Evolutionary conservation across 73 alveolate species (phyloP).

Genomic region (Urostyla sp.): DNA sequence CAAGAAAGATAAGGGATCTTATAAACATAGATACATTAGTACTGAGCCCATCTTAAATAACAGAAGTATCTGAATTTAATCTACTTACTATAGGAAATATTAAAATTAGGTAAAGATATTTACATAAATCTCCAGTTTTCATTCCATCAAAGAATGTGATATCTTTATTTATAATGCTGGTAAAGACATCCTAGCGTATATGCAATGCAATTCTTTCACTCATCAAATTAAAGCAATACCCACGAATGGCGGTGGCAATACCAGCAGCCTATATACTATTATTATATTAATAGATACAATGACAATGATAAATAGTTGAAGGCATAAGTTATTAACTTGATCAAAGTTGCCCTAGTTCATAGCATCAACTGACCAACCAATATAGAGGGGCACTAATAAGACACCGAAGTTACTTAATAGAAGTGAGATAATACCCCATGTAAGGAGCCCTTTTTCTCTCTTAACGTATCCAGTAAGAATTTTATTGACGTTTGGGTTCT

Average conservation of each 20-base stretch:
- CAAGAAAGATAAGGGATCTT: slow-evolving; percentile 30
- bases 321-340: not conserved
- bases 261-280: slow-evolving; percentile 11
- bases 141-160: slow-evolving; percentile 52
- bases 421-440: slow-evolving; percentile 15
- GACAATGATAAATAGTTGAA: slow-evolving; percentile 4
- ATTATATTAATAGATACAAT: not conserved
- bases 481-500: not conserved
- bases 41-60: slow-evolving; percentile 49
- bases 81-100: slow-evolving; percentile 29
- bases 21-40: slow-evolving; percentile 55
- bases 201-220: slow-evolving; percentile 57
- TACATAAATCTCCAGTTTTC: slow-evolving; percentile 66
- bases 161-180: slow-evolving; percentile 42
- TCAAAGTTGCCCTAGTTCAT: slow-evolving; percentile 21
- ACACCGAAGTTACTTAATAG: slow-evolving; percentile 8
- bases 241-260: slow-evolving; percentile 35
- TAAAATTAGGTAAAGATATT: not conserved
- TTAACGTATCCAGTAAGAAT: not conserved
- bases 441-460: slow-evolving; percentile 10
- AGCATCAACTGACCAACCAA: slow-evolving; percentile 41
- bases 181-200: slow-evolving; percentile 39
- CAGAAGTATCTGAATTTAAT: slow-evolving; percentile 49
- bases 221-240: slow-evolving; percentile 35
- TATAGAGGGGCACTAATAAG: slow-evolving; percentile 47